Evolutionary conservation across 73 alveolate species (phyloP), one percentile per base, ranked within the genome.

Genomic region (Paramecium caudatum): DNA sequence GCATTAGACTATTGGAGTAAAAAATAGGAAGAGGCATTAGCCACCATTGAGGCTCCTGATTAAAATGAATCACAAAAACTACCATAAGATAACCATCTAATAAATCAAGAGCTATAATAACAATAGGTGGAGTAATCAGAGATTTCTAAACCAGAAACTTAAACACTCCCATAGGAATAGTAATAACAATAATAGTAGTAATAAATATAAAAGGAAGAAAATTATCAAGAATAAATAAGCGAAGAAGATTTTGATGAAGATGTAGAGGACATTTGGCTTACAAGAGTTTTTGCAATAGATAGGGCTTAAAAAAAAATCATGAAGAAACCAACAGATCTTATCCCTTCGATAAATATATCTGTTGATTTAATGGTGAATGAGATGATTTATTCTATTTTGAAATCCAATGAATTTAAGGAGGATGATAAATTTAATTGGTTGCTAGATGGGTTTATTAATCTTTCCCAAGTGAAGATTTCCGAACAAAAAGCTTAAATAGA

Each of bases 191-290:
- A 36, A 65, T 6, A 5, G 34, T 13, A 32, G 1, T n/a, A 13
- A 10, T 16, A 65, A n/a, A n/a, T n/a, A 1, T 32, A 30, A 25
- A 65, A 4, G 5, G 47, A 36, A 10, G 83, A 65, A 13, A 33
- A 9, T n/a, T 10, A 7, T 41, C 6, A 10, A 12, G 8, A 33
- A n/a, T 25, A 65, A 32, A 17, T 33, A 10, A 65, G n/a, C n/a
- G n/a, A n/a, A 2, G 50, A 65, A 0, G 83, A 65, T 33, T 32
- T 65, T 10, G n/a, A n/a, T n/a, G n/a, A n/a, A n/a, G n/a, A n/a
- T n/a, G n/a, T n/a, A n/a, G 83, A 65, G 34, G 19, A 65, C 15
- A 65, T 33, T 65, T 65, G 55, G 83, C 34, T 65, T 27, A 3
- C 61, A 13, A 65, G 83, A 30, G 34, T 15, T 33, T 65, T 65